Evolutionary conservation across 2,329 filamentous ascomycete genomes (phyloP).

Genomic region (Fonsecaea pugnacius): DNA sequence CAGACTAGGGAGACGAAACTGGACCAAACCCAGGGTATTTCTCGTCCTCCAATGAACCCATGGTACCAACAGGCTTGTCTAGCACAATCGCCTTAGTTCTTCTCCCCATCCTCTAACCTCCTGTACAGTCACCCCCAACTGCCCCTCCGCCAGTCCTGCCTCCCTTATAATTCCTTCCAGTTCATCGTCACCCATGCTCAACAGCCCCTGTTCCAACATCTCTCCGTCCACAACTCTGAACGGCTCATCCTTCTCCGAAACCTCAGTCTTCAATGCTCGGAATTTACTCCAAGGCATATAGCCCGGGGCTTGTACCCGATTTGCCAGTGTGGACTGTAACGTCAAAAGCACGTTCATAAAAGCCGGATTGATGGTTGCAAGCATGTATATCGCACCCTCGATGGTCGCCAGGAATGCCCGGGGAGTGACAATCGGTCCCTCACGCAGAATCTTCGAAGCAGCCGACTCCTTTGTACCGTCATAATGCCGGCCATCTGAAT

Average conservation of each 20-base stretch:
- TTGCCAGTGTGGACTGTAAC: conserved; percentile 74
- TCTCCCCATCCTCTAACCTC: conserved; percentile 35
- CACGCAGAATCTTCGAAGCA: conserved; percentile 5
- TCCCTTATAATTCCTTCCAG: conserved; percentile 60
- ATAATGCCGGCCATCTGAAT: background rate
- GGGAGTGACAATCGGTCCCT: conserved; percentile 71
- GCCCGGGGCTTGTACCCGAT: conserved; percentile 70
- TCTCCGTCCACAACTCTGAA: conserved; percentile 92
- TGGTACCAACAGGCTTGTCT: background rate
- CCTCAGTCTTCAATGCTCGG: conserved; percentile 77
- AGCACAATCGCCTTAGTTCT: conserved; percentile 36
- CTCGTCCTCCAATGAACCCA: background rate
- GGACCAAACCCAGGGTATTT: background rate
- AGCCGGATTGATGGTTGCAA: conserved; percentile 70
- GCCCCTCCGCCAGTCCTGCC: conserved; percentile 27
- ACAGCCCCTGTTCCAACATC: conserved; percentile 75
- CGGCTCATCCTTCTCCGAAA: conserved; percentile 73
- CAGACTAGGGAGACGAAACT: background rate
- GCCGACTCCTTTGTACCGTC: background rate
- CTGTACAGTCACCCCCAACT: conserved; percentile 31
- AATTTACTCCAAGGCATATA: conserved; percentile 76
- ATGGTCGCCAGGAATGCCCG: conserved; percentile 88
- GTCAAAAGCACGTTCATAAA: conserved; percentile 80
- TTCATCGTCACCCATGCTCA: conserved; percentile 68
- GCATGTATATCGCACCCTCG: conserved; percentile 89